Conservation (phyloP, 768 basidiomycete species). For the Scleroderma citrinum region DNA sequence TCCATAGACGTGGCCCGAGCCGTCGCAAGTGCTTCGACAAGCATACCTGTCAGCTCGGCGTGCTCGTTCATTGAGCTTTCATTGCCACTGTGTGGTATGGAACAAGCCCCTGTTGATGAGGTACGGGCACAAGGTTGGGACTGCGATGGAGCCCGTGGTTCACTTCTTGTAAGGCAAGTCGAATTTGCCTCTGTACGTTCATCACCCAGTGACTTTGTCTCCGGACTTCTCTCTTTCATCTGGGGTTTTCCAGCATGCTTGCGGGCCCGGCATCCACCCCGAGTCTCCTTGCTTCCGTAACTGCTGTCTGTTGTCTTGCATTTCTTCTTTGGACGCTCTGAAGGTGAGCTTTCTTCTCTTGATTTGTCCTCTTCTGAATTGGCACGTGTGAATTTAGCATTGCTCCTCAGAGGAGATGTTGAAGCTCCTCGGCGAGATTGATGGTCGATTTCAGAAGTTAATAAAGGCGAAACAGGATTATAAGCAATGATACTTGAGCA, state of each 20-base stretch:
- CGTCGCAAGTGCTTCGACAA: conserved; percentile 66
- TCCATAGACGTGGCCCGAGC: conserved; percentile 66
- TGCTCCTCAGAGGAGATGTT: conserved; percentile 5
- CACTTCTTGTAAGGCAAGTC: not conserved
- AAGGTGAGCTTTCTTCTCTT: conserved; percentile 1
- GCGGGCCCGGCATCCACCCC: not conserved
- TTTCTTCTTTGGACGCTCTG: conserved; percentile 19
- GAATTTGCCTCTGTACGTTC: not conserved
- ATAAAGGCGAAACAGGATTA: too few species aligned
- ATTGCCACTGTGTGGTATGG: not conserved
- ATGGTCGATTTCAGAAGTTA: too few species aligned
- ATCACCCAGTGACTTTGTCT: not conserved
- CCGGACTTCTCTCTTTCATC: not conserved
- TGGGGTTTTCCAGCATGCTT: not conserved
- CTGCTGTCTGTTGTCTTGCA: conserved; percentile 6
- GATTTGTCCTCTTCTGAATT: not conserved
- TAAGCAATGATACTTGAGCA: too few species aligned
- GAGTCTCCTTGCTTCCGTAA: not conserved
- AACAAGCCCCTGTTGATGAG: not conserved
- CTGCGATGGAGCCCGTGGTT: not conserved
- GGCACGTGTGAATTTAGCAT: not conserved
- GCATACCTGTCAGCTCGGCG: conserved; percentile 56
- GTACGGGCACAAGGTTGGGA: not conserved
- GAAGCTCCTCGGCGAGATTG: too few species aligned
- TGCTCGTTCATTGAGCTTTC: not conserved